phyloP scores from a whole-genome alignment of 2,329 filamentous ascomycete species.

The Fusarium sacchari region DNA sequence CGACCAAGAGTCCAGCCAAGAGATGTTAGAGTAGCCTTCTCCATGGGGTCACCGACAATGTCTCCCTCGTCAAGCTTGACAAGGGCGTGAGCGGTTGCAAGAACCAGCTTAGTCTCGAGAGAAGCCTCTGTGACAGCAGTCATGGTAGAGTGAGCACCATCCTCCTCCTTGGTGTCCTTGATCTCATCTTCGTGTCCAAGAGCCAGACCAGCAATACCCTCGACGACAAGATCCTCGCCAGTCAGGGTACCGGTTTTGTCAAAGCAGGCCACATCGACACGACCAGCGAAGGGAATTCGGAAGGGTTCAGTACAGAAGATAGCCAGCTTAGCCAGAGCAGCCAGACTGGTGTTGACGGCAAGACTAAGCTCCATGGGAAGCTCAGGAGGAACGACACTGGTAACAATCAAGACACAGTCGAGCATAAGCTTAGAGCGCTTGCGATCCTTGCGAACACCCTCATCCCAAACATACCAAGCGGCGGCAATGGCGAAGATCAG shows the following conservation, averaged over 20 bases:
- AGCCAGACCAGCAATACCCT: constrained; percentile 91
- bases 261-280: constrained; percentile 96
- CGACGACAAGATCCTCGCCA: constrained; percentile 94
- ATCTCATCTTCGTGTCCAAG: constrained; percentile 72
- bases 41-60: constrained; percentile 98
- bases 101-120: constrained; percentile 87
- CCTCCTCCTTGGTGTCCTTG: constrained; percentile 72
- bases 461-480: constrained; percentile 99
- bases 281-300: constrained; percentile 94
- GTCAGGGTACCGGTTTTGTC: constrained; percentile 98
- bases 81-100: constrained; percentile 93
- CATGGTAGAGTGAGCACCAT: constrained; percentile 86
- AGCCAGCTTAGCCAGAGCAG: constrained; percentile 91
- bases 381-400: constrained; percentile 97
- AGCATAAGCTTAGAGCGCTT: constrained; percentile 97
- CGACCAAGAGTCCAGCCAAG: constrained; percentile 93
- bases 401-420: constrained; percentile 97
- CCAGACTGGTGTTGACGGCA: constrained; percentile 96
- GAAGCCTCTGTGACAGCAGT: constrained; percentile 75
- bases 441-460: constrained; percentile 92
- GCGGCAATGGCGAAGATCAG: constrained; percentile 96
- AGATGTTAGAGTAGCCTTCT: constrained; percentile 90
- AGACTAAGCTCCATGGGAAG: constrained; percentile 97
- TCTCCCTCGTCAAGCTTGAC: constrained; percentile 98
- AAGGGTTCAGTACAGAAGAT: constrained; percentile 99